Percentiles rank a stretch among this genome's conserved stretches.
phyloP scores from a whole-genome alignment of 345 rosid species.

The Sonneratia caseolaris region DNA sequence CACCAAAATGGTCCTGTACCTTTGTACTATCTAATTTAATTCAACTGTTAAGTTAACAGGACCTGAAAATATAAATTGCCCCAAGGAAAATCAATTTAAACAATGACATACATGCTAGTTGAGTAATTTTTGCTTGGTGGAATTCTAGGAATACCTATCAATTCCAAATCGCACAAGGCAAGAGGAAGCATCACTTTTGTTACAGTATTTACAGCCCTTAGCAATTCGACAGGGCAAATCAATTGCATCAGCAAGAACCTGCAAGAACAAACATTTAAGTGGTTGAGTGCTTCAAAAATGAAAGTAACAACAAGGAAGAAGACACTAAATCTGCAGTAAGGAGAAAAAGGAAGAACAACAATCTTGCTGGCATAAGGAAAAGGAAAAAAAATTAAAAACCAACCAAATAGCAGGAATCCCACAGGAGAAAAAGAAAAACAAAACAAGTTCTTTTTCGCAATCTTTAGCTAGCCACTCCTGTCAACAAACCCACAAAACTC shows the following conservation, averaged over 20 bases:
- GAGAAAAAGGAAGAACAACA: neutral
- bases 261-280: slow-evolving; percentile 12
- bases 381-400: neutral
- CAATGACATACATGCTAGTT: neutral
- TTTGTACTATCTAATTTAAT: neutral
- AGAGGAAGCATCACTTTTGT: slow-evolving; percentile 77
- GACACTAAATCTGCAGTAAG: neutral
- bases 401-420: neutral
- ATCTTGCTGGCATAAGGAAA: neutral
- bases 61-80: neutral
- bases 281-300: neutral
- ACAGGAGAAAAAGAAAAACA: neutral
- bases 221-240: slow-evolving; percentile 99
- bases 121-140: neutral
- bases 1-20: neutral
- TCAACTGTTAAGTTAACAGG: neutral
- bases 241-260: slow-evolving; percentile 90
- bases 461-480: neutral
- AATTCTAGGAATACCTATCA: slow-evolving; percentile 47
- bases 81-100: neutral
- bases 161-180: slow-evolving; percentile 94
- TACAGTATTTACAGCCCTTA: slow-evolving; percentile 85
- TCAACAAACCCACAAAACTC: neutral
- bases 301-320: neutral
- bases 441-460: neutral